Evolutionary conservation across 306 rosid genomes (phyloP).

Genomic region (Oxytropis ochrocephala): DNA sequence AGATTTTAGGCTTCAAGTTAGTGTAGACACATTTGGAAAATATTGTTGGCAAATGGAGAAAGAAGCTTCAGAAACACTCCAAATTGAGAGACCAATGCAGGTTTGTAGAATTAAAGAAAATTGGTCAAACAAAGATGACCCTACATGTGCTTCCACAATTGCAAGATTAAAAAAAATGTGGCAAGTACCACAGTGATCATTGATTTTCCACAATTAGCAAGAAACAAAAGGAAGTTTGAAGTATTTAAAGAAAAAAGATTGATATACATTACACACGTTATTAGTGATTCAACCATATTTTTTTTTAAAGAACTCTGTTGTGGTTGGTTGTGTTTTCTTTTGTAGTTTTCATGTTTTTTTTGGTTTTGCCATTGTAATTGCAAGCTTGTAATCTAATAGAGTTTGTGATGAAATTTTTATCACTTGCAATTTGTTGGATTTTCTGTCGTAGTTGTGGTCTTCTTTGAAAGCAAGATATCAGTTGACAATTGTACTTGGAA

Average conservation of each 20-base stretch:
- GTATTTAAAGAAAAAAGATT: background rate
- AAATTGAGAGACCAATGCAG: slow-evolving; percentile 73
- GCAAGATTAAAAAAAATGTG: slow-evolving; percentile 52
- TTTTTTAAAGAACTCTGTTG: slow-evolving; percentile 1
- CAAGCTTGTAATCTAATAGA: slow-evolving; percentile 12
- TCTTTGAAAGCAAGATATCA: background rate
- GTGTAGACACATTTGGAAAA: slow-evolving; percentile 56
- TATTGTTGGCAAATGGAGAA: slow-evolving; percentile 68
- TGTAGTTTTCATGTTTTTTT: background rate
- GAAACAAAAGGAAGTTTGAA: slow-evolving; percentile 13
- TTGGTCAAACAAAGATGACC: slow-evolving; percentile 74
- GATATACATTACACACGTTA: slow-evolving; percentile 11
- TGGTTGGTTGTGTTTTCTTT: slow-evolving; percentile 16
- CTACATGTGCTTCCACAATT: slow-evolving; percentile 55
- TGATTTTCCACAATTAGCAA: background rate
- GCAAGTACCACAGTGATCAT: slow-evolving; percentile 12
- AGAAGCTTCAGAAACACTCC: slow-evolving; percentile 52
- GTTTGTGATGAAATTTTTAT: slow-evolving; percentile 25
- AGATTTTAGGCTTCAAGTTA: slow-evolving; percentile 86
- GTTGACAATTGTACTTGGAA: background rate
- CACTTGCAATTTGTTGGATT: background rate
- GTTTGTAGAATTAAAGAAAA: slow-evolving; percentile 64
- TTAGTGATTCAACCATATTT: slow-evolving; percentile 16
- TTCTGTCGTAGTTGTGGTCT: background rate
- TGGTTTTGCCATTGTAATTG: slow-evolving; percentile 11